Evolutionary conservation across 2,329 filamentous ascomycete genomes (phyloP).

Genomic region (Chrysoporthe puriensis): DNA sequence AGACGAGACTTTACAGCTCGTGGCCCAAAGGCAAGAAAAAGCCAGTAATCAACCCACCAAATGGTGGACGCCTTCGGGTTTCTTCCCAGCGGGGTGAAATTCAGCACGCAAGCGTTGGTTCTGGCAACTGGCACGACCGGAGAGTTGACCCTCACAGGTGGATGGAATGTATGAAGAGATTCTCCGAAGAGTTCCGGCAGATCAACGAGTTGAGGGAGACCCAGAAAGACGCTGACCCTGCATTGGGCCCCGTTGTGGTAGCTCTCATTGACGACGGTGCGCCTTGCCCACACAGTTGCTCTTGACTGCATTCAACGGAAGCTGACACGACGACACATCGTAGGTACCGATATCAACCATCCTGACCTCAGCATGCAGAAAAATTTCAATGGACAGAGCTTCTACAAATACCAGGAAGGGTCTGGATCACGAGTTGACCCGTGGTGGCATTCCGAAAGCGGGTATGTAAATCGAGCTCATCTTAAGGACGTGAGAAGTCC

Average conservation of each 20-base stretch:
- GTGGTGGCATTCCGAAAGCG: slow-evolving; percentile 9
- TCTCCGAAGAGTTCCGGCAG: neutral
- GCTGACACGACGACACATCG: neutral
- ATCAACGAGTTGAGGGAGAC: neutral
- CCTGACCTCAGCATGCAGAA: slow-evolving; percentile 9
- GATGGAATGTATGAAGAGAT: neutral
- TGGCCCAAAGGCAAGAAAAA: neutral
- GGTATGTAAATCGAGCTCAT: neutral
- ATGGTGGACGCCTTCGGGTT: neutral
- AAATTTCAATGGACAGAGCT: neutral
- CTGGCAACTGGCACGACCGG: neutral
- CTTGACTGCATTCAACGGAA: neutral
- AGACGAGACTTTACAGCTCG: neutral
- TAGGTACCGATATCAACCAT: slow-evolving; percentile 10
- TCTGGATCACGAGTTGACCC: neutral
- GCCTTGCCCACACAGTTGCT: neutral
- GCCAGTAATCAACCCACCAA: neutral
- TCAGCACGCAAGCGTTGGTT: neutral
- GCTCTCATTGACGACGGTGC: slow-evolving; percentile 13
- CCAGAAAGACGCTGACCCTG: neutral
- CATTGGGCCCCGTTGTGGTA: neutral
- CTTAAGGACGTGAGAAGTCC: neutral
- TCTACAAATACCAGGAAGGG: slow-evolving; percentile 3
- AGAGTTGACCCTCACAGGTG: neutral
- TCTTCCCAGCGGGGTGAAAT: neutral